phyloP scores from a whole-genome alignment of 2,329 filamentous ascomycete genomes.

The Lachnellula subtilissima region DNA sequence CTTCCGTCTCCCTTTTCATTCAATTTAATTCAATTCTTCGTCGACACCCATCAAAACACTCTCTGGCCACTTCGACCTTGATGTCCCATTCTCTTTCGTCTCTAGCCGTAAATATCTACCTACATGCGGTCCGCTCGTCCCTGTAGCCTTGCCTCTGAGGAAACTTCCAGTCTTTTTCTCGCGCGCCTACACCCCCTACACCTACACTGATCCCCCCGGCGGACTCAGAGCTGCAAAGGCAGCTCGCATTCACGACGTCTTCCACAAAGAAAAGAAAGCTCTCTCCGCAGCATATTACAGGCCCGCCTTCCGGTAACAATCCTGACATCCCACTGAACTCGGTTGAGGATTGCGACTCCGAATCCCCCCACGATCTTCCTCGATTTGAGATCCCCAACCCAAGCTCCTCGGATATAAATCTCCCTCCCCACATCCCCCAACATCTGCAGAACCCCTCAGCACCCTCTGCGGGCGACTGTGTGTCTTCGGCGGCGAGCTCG shows the following conservation, averaged over 20 bases:
- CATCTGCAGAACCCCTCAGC: constrained; percentile 42
- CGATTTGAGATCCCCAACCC: constrained; percentile 33
- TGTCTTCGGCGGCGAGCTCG: constrained; percentile 53
- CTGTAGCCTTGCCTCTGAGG: constrained; percentile 14
- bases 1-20: neutral
- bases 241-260: constrained; percentile 69
- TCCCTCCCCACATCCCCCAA: constrained; percentile 43
- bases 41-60: neutral
- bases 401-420: constrained; percentile 31
- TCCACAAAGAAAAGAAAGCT: constrained; percentile 70
- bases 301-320: constrained; percentile 20
- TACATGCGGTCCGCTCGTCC: constrained; percentile 1
- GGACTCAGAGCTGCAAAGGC: constrained; percentile 38
- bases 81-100: neutral
- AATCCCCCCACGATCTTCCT: constrained; percentile 41
- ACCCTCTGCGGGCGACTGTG: constrained; percentile 44
- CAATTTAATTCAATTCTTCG: neutral
- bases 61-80: neutral
- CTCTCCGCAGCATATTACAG: constrained; percentile 34
- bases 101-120: neutral
- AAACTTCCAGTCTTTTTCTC: constrained; percentile 17
- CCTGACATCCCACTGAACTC: constrained; percentile 30
- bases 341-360: constrained; percentile 36
- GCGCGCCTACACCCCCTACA: neutral
- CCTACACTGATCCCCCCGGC: constrained; percentile 6